These are phyloP conservation scores for Stylonectria norvegica DNA, from an alignment of 2,329 filamentous ascomycete genomes.

Conservation along the genomic window DNA sequence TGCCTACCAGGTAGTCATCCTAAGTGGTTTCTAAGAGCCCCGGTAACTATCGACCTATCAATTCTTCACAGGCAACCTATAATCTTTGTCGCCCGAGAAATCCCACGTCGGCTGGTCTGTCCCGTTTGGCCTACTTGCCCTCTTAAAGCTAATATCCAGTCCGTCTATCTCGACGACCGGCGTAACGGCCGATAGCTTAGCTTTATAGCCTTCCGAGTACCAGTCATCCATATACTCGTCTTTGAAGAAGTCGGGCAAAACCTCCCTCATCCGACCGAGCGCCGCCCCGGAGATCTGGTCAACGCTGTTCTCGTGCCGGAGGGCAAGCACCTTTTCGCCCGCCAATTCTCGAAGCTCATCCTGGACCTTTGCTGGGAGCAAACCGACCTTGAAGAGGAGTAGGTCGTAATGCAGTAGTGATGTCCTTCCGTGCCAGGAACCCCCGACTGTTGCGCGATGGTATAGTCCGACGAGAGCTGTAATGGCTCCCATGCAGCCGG, in stretches of 20 bases:
- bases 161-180: conserved; percentile 45
- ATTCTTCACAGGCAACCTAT: conserved; percentile 10
- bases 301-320: conserved; percentile 61
- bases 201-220: conserved; percentile 18
- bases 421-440: conserved; percentile 62
- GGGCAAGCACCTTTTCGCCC: conserved; percentile 51
- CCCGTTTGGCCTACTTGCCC: conserved; percentile 48
- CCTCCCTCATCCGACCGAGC: conserved; percentile 35
- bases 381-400: conserved; percentile 58
- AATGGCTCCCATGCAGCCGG: conserved; percentile 68
- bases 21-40: no score
- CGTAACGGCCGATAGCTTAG: conserved; percentile 39
- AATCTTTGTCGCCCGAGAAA: conserved; percentile 42
- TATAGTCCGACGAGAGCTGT: conserved; percentile 63
- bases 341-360: conserved; percentile 46
- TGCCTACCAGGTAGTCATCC: no score
- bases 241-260: conserved; percentile 15
- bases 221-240: conserved; percentile 16
- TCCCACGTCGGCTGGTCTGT: conserved; percentile 57
- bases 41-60: no score
- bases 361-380: conserved; percentile 53
- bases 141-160: conserved; percentile 42
- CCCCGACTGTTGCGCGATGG: conserved; percentile 58
- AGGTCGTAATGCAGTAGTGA: conserved; percentile 68
- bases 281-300: conserved; percentile 62